These are phyloP conservation scores for Phytophthora palmivora DNA, from an alignment of 352 stramenopile species.

Conservation along the genomic window DNA sequence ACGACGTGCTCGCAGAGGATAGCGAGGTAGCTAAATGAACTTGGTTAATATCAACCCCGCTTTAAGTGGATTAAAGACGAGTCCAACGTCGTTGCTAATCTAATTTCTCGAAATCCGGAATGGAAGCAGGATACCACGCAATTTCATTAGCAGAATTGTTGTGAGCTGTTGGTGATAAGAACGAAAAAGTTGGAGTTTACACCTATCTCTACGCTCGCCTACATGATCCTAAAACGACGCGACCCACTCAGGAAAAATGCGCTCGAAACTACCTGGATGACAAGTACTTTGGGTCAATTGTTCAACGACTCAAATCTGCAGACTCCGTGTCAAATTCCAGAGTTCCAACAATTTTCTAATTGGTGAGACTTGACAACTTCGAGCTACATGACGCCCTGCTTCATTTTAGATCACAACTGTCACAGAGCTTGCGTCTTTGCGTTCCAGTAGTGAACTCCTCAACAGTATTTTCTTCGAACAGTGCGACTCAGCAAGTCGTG, in stretches of 20 bases:
- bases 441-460: background rate
- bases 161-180: background rate
- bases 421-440: background rate
- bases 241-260: no score
- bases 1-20: constrained; percentile 1
- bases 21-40: constrained; percentile 2
- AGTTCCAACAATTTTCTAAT: no score
- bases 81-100: background rate
- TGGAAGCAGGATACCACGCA: background rate
- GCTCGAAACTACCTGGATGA: no score
- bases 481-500: background rate
- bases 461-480: background rate
- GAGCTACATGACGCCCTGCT: background rate
- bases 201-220: background rate
- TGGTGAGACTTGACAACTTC: background rate
- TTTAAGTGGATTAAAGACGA: background rate
- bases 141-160: background rate
- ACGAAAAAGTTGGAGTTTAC: background rate
- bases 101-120: background rate
- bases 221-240: no score
- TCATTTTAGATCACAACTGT: background rate
- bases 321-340: no score
- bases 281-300: no score
- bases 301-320: no score
- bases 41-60: background rate